Conservation (phyloP, 2,329 filamentous ascomycete species). For the Pseudovirgaria hyperparasitica region DNA sequence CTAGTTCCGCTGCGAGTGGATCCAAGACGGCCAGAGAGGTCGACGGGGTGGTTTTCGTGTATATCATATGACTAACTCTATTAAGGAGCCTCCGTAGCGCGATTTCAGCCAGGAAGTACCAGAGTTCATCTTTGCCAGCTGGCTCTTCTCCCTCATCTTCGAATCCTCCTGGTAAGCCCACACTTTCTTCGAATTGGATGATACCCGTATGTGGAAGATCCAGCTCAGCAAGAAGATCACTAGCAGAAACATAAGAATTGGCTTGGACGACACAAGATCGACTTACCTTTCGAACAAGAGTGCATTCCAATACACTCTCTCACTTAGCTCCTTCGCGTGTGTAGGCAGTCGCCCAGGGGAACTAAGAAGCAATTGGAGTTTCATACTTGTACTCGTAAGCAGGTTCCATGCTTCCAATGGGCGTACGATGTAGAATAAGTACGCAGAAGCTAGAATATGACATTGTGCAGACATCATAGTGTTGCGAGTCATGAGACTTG, state of each 20-base stretch:
- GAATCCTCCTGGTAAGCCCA: conserved; percentile 66
- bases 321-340: conserved; percentile 58
- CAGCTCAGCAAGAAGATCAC: conserved; percentile 62
- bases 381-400: conserved; percentile 67
- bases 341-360: conserved; percentile 57
- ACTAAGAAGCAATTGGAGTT: conserved; percentile 66
- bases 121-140: conserved; percentile 62
- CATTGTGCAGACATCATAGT: conserved; percentile 69
- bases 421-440: conserved; percentile 70
- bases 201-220: conserved; percentile 75
- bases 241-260: conserved; percentile 5
- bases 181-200: conserved; percentile 68
- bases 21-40: conserved; percentile 61
- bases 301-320: conserved; percentile 76
- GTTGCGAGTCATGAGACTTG: conserved; percentile 67
- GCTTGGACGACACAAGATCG: neutral
- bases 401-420: conserved; percentile 76
- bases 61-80: conserved; percentile 66
- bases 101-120: conserved; percentile 80
- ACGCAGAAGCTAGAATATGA: conserved; percentile 67
- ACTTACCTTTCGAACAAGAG: conserved; percentile 56
- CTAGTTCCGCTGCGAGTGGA: conserved; percentile 66
- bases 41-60: conserved; percentile 51
- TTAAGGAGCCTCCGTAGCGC: conserved; percentile 65
- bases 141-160: conserved; percentile 53